A percentile compares a stretch with the other conserved stretches of the same genome.
Conservation (phyloP, 2,329 filamentous ascomycete genomes). For the Cladosporium oxysporum region DNA sequence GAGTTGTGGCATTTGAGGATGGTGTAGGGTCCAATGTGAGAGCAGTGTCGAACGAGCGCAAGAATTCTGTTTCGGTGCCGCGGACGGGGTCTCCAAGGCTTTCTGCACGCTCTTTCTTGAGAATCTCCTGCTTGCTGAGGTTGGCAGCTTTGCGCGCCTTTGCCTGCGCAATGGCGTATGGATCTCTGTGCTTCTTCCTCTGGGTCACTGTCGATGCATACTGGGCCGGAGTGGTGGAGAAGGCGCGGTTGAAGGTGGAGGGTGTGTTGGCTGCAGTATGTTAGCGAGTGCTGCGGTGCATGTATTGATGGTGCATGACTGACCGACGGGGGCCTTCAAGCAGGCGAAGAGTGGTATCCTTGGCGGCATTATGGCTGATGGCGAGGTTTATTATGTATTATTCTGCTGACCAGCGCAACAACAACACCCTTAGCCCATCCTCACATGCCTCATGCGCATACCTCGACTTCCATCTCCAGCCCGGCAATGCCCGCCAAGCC, state of each 20-base stretch:
- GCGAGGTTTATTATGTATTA: not conserved
- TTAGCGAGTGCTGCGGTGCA: slow-evolving; percentile 4
- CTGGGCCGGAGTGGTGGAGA: slow-evolving; percentile 66
- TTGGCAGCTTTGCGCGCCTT: slow-evolving; percentile 84
- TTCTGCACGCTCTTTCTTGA: slow-evolving; percentile 65
- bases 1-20: slow-evolving; percentile 26
- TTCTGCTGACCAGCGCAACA: slow-evolving; percentile 3
- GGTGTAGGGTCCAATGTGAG: slow-evolving; percentile 37
- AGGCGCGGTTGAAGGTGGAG: slow-evolving; percentile 36
- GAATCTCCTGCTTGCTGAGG: slow-evolving; percentile 69
- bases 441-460: slow-evolving; percentile 17
- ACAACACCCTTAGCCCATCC: slow-evolving; percentile 12
- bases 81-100: slow-evolving; percentile 75
- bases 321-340: slow-evolving; percentile 45
- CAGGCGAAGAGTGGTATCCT: slow-evolving; percentile 48
- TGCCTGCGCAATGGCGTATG: slow-evolving; percentile 78
- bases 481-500: slow-evolving; percentile 20
- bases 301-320: slow-evolving; percentile 1
- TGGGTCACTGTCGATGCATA: slow-evolving; percentile 59
- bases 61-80: slow-evolving; percentile 77
- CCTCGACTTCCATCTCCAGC: slow-evolving; percentile 16
- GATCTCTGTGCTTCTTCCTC: slow-evolving; percentile 70
- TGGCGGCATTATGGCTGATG: slow-evolving; percentile 45
- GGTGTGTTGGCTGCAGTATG: slow-evolving; percentile 20
- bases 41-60: slow-evolving; percentile 75